These are phyloP conservation scores for Mortierella sp. DNA, from an alignment of 371 early-diverging fungal genomes.

Conservation along the genomic window DNA sequence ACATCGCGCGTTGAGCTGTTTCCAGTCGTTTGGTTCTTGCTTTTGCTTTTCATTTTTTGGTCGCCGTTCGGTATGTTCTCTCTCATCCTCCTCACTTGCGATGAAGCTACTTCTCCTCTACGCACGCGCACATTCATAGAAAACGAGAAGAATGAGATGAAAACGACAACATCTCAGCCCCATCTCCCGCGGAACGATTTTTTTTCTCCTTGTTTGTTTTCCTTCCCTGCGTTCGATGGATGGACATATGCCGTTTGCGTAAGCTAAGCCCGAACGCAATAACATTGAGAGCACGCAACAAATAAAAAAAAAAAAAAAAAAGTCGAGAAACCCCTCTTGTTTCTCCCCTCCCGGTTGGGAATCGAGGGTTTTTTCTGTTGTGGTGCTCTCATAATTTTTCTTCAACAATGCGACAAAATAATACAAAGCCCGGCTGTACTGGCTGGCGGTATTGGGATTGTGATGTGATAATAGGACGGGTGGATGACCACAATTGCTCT, in stretches of 20 bases:
- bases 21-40: neutral
- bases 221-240: constrained; percentile 13
- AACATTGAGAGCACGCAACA: neutral
- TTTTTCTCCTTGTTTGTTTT: neutral
- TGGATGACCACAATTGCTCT: neutral
- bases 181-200: constrained; percentile 8
- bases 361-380: neutral
- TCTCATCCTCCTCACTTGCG: neutral
- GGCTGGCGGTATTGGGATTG: neutral
- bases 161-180: neutral
- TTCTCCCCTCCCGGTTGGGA: neutral
- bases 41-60: neutral
- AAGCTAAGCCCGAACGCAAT: constrained; percentile 21
- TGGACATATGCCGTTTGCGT: constrained; percentile 25
- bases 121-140: neutral
- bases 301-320: neutral
- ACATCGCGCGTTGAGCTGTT: neutral
- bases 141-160: neutral
- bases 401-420: no score
- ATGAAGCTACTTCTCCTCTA: neutral
- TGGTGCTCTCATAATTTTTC: neutral
- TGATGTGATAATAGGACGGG: neutral
- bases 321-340: neutral
- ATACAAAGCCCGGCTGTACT: neutral
- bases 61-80: neutral